Base-by-base conservation (phyloP, 495 filamentous ascomycete genomes). In the Stereocaulon alpinum region DNA sequence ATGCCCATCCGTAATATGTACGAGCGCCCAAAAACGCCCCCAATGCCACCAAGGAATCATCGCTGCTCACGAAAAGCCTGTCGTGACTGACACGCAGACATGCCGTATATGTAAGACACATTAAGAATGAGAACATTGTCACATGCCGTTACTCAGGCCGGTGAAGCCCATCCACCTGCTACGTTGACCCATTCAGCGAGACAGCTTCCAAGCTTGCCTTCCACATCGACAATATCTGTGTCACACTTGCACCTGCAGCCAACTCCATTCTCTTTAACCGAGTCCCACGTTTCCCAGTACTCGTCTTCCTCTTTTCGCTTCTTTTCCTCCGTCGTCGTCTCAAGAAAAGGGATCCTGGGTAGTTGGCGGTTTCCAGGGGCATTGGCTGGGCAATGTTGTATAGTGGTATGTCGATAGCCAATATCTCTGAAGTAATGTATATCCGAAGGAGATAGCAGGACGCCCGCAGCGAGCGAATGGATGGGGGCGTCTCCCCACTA, bases 371-470 rank as follows among this genome's bases (percentile, higher is more conserved):
- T 85, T 4, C 61, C 61, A 5, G 91, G 93, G 12, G 94, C 94
- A 71, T 99, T 99, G 53, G 91, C 90, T 1, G 93, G 93, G 70
- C 93, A 98, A 74, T 98, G 93, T 72, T 97, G 93, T 70, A 98
- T 98, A 20, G 93, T 98, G 18, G 93, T 98, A 72, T 98, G 93
- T 62, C 93, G 84, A 73, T 98, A 98, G 54, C 93, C 93, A 75
- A 98, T 94, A 70, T 98, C 93, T 66, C 93, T 91, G 87, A 98
- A 98, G 73, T 98, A 98, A 71, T 98, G 93, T 65, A 99, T 91
- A 68, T 97, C 90, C 47, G 74, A 69, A 20, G 89, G 87, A 4
- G 82, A 76, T 52, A 99, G 80, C 45, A 99, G 83, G 48, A 85
- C 85, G 65, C 93, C 93, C 40, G 94, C 91, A 12, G 94, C 93